Evolutionary conservation across 2,329 filamentous ascomycete genomes (phyloP), one percentile per base, ranked within the genome.

Genomic region (Aspergillus clavatus): DNA sequence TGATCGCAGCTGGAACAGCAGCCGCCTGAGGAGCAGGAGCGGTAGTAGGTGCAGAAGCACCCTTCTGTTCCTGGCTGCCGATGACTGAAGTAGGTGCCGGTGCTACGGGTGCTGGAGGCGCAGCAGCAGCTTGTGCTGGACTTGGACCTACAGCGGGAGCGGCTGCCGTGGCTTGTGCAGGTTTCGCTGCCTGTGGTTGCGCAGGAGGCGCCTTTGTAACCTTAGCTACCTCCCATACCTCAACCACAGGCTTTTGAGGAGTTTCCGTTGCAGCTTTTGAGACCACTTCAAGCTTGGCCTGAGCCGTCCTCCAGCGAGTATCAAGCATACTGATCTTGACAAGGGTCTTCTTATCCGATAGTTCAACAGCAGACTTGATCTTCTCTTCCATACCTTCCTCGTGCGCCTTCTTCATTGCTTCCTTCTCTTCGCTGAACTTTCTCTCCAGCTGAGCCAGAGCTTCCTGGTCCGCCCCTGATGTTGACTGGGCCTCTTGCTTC

Each of bases 221-320:
- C 68, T 91, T 90, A 0, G 86, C 89, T 43, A 87, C 72, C 52
- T 85, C 82, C 87, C 88, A 96, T 0, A 96, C 90, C 66, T 96
- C 89, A 7, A 74, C 80, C 3, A 97, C 89, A 0, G 89, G 81
- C 62, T 82, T 83, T 57, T 91, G 77, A 0, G 91, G 91, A 0
- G 90, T 96, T 38, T 95, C 86, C n/a, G 77, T 78, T 0, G 86
- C 89, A 10, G 91, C 90, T 38, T 82, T 86, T 59, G 89, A 80
- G 3, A 97, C 86, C 1, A 93, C 81, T 1, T 80, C 78, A 24
- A 94, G 71, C 71, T 93, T 94, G 4, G 84, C 86, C 40, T 76
- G 76, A 0, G 83, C 80, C 7, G 72, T 70, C 50, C 78, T 80
- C 38, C 77, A 70, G 61, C 84, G 82, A 56, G 84, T 87, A 55